Evolutionary conservation across 441 rosid species (phyloP).

Genomic region (Sinapis alba): DNA sequence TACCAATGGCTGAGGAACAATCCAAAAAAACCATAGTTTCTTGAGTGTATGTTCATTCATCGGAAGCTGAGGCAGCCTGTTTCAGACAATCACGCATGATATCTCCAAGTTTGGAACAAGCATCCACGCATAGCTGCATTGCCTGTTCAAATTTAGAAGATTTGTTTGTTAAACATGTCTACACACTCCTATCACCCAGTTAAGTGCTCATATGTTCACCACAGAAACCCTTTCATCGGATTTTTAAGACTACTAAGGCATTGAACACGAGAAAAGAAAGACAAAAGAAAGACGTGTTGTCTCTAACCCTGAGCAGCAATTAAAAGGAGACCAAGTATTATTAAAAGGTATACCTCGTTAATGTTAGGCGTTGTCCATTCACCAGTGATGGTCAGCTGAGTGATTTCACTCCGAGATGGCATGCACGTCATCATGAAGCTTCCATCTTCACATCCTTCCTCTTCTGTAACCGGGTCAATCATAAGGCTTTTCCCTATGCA

Average conservation of each 20-base stretch:
- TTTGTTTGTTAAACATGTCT: constrained; percentile 5
- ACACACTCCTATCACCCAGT: background rate
- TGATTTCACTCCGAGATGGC: constrained; percentile 80
- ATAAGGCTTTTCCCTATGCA: constrained; percentile 66
- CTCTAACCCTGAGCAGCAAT: background rate
- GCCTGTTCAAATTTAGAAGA: constrained; percentile 51
- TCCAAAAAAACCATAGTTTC: constrained; percentile 9
- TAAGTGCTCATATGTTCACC: background rate
- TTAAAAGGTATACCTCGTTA: constrained; percentile 55
- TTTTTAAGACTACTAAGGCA: background rate
- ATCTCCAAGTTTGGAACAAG: constrained; percentile 67
- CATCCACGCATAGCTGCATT: constrained; percentile 82
- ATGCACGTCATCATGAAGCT: constrained; percentile 69
- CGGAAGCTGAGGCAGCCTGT: constrained; percentile 58
- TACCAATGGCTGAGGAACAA: constrained; percentile 16
- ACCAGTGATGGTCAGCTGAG: constrained; percentile 74
- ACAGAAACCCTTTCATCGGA: background rate
- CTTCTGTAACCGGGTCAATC: constrained; percentile 72
- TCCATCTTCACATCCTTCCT: constrained; percentile 82
- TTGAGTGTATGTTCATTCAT: constrained; percentile 45
- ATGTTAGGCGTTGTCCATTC: constrained; percentile 75
- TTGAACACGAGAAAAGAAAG: background rate
- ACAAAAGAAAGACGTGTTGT: background rate
- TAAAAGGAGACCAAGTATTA: background rate
- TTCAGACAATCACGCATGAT: constrained; percentile 77